Percentiles rank a stretch among this genome's conserved stretches.
Conservation (phyloP, 192 early-diverging fungal species). For the Linnemannia elongata region DNA sequence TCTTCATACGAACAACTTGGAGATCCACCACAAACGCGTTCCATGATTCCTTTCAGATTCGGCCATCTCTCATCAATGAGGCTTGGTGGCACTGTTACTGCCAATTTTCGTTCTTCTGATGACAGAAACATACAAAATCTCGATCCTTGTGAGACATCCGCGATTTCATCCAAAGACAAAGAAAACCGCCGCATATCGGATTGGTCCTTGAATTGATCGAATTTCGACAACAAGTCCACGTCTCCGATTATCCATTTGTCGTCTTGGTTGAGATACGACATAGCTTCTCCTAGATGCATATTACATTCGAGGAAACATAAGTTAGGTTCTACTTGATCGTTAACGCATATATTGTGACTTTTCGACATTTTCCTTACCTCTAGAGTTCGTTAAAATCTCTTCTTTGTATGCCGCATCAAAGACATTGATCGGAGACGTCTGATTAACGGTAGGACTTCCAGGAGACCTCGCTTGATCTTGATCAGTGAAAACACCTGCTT, state of each 20-base stretch:
- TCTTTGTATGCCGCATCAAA: too few relatives aligned
- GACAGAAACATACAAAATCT: conserved; percentile 1
- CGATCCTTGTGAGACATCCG: conserved; percentile 2
- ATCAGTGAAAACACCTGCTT: too few relatives aligned
- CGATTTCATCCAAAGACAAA: conserved; percentile 12
- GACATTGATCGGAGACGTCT: too few relatives aligned
- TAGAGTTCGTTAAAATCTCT: too few relatives aligned
- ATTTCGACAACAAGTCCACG: conserved; percentile 9
- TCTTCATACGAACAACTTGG: not conserved
- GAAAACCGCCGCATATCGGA: not conserved
- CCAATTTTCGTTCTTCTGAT: not conserved
- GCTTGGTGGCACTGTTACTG: not conserved
- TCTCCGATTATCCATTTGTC: not conserved
- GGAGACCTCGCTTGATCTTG: too few relatives aligned
- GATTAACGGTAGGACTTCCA: too few relatives aligned
- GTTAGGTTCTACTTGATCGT: not conserved
- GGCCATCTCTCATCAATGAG: not conserved
- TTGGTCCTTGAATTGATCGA: not conserved
- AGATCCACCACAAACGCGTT: not conserved
- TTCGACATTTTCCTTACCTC: not conserved
- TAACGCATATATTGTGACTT: not conserved
- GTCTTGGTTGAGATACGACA: not conserved
- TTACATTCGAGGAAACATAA: not conserved
- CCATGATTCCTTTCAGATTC: not conserved
- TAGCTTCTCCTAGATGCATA: not conserved